Evolutionary conservation across 345 rosid species (phyloP), one percentile per base, ranked within the genome.

Genomic region (Euclidium syriacum): DNA sequence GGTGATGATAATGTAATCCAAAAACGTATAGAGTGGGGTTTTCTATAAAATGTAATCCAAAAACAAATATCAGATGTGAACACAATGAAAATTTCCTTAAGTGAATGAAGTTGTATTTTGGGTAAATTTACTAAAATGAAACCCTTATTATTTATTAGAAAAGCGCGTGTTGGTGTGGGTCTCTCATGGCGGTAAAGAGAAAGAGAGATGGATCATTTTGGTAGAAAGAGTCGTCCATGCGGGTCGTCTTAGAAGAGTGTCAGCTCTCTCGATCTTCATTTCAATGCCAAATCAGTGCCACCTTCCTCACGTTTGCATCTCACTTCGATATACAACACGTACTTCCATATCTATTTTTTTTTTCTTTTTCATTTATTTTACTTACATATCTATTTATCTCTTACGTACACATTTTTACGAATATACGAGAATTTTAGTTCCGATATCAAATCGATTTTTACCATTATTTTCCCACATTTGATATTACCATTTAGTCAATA

Each of bases 151-250:
- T 10, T 33, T 44, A 14, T 19, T 26, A 7, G 42, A 38, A 47
- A 57, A 15, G 51, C 43, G 42, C 44, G 55, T 12, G 47, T 24
- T 49, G 35, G 7, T 26, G 20, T 40, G 42, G 7, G 39, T 46
- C 57, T 60, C 51, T 39, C 58, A 42, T 64, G 82, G 78, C 84
- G 84, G 82, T 71, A 79, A 24, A 78, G 69, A 58, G 72, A 66
- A 62, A 24, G 49, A 48, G 67, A 52, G 58, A 78, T 60, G 74
- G 75, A 72, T 73, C 72, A 10, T 34, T 49, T 50, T 52, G 67
- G 73, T 64, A 46, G 52, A 54, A 44, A 61, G 73, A 55, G 64
- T 71, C 65, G 75, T 80, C 76, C 78, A 57, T 61, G 62, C 68
- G 63, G 63, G 64, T 63, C 27, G 44, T 38, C 29, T 51, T 52